Conservation (phyloP, 2,329 filamentous ascomycete genomes). For the Gyromitra esculenta region DNA sequence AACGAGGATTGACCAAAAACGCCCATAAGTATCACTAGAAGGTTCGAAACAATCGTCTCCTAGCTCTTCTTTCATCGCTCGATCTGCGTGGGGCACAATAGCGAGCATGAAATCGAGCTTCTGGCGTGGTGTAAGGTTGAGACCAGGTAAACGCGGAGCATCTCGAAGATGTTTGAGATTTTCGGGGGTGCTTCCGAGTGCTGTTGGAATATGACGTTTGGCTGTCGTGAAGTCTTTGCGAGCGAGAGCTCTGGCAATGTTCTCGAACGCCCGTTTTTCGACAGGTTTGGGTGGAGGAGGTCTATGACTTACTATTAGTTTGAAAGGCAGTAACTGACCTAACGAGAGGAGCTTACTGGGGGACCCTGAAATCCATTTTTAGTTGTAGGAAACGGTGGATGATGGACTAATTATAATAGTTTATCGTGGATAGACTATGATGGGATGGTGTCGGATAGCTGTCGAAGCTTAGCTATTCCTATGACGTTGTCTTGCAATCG, state of each 20-base stretch:
- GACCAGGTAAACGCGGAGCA: conserved; percentile 9
- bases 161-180: conserved; percentile 19
- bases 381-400: neutral
- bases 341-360: neutral
- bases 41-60: conserved; percentile 37
- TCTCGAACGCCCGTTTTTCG: conserved; percentile 17
- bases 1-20: conserved; percentile 33
- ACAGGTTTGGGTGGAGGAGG: neutral
- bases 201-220: conserved; percentile 5
- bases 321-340: neutral
- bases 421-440: neutral
- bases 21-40: conserved; percentile 32
- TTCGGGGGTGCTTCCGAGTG: conserved; percentile 6
- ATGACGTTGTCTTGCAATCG: conserved; percentile 19
- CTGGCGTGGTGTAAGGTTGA: conserved; percentile 27
- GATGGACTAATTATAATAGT: neutral
- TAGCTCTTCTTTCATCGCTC: conserved; percentile 28
- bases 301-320: conserved; percentile 6
- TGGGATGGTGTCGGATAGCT: neutral
- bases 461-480: conserved; percentile 4
- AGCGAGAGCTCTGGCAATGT: conserved; percentile 12
- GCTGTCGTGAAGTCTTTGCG: conserved; percentile 24
- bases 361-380: neutral
- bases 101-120: conserved; percentile 57
- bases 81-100: conserved; percentile 43